Conservation (phyloP, 2,329 filamentous ascomycete species). For the Penicillium sp. region DNA sequence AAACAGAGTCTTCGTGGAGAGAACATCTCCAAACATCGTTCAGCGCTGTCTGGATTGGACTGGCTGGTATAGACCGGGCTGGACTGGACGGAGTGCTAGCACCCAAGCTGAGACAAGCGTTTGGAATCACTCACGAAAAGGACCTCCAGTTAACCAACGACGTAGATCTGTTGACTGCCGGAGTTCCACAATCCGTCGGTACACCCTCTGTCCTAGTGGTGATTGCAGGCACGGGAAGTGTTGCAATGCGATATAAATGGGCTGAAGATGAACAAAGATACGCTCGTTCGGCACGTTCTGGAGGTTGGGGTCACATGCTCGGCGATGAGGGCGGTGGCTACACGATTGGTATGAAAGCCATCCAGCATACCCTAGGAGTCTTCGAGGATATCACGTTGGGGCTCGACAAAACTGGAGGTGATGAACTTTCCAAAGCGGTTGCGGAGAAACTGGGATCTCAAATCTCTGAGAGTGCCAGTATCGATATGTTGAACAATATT, state of each 20-base stretch:
- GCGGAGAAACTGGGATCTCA: constrained; percentile 14
- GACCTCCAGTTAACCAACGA: constrained; percentile 39
- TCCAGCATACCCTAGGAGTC: constrained; percentile 33
- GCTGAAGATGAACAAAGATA: constrained; percentile 13
- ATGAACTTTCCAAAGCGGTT: constrained; percentile 14
- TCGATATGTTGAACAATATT: constrained; percentile 20
- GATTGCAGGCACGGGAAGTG: constrained; percentile 46
- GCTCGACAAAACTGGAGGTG: not conserved
- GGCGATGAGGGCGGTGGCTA: constrained; percentile 48
- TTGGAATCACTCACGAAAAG: constrained; percentile 24
- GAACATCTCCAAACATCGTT: constrained; percentile 20
- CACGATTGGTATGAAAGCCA: constrained; percentile 39
- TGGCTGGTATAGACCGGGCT: constrained; percentile 43
- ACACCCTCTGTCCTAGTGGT: constrained; percentile 33
- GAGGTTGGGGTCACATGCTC: constrained; percentile 47
- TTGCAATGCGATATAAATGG: constrained; percentile 42
- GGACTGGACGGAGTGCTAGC: constrained; percentile 29
- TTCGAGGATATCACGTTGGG: constrained; percentile 29
- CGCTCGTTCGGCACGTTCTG: constrained; percentile 34
- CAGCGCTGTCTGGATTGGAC: constrained; percentile 39
- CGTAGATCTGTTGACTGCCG: constrained; percentile 40
- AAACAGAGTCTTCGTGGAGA: constrained; percentile 3
- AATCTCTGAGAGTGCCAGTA: not conserved
- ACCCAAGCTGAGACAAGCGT: constrained; percentile 26
- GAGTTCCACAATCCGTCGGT: constrained; percentile 16